phyloP scores from a whole-genome alignment of 345 rosid genomes.

The Arabidopsis thaliana region TAIR10.1 NC_003071.7:8440001-8440500 shows the following conservation, averaged over 20 bases:
- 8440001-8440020: slow-evolving; percentile 90
- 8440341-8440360: slow-evolving; percentile 51
- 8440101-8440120: not conserved
- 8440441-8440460: slow-evolving; percentile 96
- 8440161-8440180: slow-evolving; percentile 85
- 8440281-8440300: slow-evolving; percentile 92
- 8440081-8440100: slow-evolving; percentile 55
- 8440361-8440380: not conserved
- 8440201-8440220: slow-evolving; percentile 92
- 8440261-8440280: slow-evolving; percentile 93
- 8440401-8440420: not conserved
- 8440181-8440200: slow-evolving; percentile 92
- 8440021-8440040: slow-evolving; percentile 86
- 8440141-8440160: not conserved
- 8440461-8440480: slow-evolving; percentile 95
- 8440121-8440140: not conserved
- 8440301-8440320: slow-evolving; percentile 95
- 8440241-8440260: slow-evolving; percentile 87
- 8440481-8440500: slow-evolving; percentile 13
- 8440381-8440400: not conserved
- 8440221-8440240: slow-evolving; percentile 96
- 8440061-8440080: slow-evolving; percentile 95
- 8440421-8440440: slow-evolving; percentile 77
- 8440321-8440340: slow-evolving; percentile 95
- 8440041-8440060: slow-evolving; percentile 98